phyloP scores from a whole-genome alignment of 2,329 filamentous ascomycete species.

The Fusarium pseudonygamai region DNA sequence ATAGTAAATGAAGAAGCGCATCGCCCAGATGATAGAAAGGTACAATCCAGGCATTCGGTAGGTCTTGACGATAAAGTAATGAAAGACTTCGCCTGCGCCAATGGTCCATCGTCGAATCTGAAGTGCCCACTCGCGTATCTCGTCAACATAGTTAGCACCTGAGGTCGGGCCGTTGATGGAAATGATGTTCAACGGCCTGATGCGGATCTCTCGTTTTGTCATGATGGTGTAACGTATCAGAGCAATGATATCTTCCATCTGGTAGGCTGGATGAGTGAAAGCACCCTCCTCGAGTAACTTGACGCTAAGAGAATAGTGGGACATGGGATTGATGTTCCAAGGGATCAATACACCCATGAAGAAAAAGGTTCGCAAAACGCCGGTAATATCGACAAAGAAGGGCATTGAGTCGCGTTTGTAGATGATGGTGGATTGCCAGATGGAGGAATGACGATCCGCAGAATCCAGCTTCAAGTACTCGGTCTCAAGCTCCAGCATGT shows the following conservation, averaged over 20 bases:
- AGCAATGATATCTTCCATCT: slow-evolving; percentile 33
- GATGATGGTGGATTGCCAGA: slow-evolving; percentile 40
- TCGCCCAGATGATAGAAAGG: slow-evolving; percentile 26
- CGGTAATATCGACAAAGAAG: slow-evolving; percentile 40
- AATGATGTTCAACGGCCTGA: slow-evolving; percentile 24
- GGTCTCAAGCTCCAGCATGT: slow-evolving; percentile 31
- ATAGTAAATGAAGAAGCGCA: slow-evolving; percentile 26
- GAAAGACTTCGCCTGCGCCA: slow-evolving; percentile 31
- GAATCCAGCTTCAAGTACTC: slow-evolving; percentile 24
- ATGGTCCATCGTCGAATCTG: slow-evolving; percentile 33
- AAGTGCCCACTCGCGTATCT: slow-evolving; percentile 30
- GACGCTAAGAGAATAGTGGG: slow-evolving; percentile 27
- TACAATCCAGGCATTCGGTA: slow-evolving; percentile 22
- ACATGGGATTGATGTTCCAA: slow-evolving; percentile 36
- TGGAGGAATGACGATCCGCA: slow-evolving; percentile 35
- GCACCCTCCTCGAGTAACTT: slow-evolving; percentile 26
- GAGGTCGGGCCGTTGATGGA: slow-evolving; percentile 33
- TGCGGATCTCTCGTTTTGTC: slow-evolving; percentile 23
- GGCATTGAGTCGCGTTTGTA: slow-evolving; percentile 40
- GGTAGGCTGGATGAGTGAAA: slow-evolving; percentile 28
- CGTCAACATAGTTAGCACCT: slow-evolving; percentile 21
- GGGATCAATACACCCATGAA: slow-evolving; percentile 40
- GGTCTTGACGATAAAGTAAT: slow-evolving; percentile 35
- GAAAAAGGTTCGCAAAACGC: slow-evolving; percentile 39
- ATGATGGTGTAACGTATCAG: slow-evolving; percentile 30